Evolutionary conservation across 2,329 filamentous ascomycete species (phyloP).

Genomic region (Talaromyces sp.): DNA sequence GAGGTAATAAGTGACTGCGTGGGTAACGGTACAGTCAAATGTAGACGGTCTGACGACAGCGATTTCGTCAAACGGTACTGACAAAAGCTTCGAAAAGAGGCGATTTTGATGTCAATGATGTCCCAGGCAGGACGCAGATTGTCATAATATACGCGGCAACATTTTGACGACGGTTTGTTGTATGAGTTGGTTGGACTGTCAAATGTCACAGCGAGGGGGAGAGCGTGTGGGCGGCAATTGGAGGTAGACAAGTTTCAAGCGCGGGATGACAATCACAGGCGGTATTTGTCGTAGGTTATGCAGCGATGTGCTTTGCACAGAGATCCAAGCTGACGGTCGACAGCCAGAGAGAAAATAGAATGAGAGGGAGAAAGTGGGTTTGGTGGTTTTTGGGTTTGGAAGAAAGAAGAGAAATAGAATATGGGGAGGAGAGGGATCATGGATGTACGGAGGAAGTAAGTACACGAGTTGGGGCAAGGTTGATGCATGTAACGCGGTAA

Average conservation of each 20-base stretch:
- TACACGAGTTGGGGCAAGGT: background rate
- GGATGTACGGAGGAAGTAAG: background rate
- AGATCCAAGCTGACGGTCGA: background rate
- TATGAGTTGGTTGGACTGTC: background rate
- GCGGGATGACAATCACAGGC: background rate
- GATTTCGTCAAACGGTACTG: background rate
- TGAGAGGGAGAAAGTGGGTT: background rate
- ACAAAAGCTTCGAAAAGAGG: background rate
- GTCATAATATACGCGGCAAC: slow-evolving; percentile 17
- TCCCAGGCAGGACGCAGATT: slow-evolving; percentile 16
- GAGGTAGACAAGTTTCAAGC: background rate
- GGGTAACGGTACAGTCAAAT: background rate
- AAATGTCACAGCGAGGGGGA: background rate
- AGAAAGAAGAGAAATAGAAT: background rate
- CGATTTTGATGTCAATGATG: background rate
- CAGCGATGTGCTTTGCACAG: background rate
- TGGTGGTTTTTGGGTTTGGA: background rate
- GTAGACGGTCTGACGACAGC: background rate
- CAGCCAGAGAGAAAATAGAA: background rate
- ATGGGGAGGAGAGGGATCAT: background rate
- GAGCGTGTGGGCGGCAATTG: background rate
- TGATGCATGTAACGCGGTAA: background rate
- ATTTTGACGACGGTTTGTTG: slow-evolving; percentile 12
- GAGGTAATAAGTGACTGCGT: background rate
- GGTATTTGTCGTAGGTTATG: background rate